phyloP scores from a whole-genome alignment of 225 moss, liverwort and hornwort genomes.

The Neckera pumila region DNA sequence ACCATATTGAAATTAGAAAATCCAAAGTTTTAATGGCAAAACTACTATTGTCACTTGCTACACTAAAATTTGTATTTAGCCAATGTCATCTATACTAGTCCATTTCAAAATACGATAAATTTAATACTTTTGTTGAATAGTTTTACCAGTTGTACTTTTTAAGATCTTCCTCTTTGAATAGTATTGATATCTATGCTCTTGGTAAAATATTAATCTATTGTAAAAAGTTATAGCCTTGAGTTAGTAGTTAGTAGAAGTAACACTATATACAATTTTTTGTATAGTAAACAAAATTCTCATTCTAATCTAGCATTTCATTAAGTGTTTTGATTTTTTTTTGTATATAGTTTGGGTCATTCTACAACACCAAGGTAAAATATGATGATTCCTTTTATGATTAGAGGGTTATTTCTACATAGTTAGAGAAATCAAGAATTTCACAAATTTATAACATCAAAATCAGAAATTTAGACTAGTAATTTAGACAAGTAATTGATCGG shows the following conservation, averaged over 20 bases:
- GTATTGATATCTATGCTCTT: neutral
- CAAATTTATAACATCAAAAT: neutral
- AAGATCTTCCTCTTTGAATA: neutral
- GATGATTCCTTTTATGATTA: neutral
- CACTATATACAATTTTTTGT: neutral
- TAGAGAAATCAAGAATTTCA: neutral
- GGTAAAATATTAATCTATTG: neutral
- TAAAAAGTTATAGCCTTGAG: neutral
- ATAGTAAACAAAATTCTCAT: neutral
- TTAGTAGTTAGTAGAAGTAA: fast-evolving
- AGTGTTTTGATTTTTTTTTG: no score
- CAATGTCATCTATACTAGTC: neutral
- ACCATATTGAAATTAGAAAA: neutral
- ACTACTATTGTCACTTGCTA: neutral
- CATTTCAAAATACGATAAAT: neutral
- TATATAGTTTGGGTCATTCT: neutral
- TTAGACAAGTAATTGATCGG: neutral
- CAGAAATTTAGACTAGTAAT: no score
- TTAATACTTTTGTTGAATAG: neutral
- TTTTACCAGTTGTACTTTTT: neutral
- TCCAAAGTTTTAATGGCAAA: neutral
- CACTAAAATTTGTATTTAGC: neutral
- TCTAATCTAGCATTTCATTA: neutral
- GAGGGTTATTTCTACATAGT: fast-evolving
- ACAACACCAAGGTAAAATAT: neutral